A percentile compares a stretch with the other conserved stretches of the same genome.
These are phyloP conservation scores for Mesembryanthemum crystallinum DNA, from an alignment of 148 eudicot species.

Conservation along the genomic window DNA sequence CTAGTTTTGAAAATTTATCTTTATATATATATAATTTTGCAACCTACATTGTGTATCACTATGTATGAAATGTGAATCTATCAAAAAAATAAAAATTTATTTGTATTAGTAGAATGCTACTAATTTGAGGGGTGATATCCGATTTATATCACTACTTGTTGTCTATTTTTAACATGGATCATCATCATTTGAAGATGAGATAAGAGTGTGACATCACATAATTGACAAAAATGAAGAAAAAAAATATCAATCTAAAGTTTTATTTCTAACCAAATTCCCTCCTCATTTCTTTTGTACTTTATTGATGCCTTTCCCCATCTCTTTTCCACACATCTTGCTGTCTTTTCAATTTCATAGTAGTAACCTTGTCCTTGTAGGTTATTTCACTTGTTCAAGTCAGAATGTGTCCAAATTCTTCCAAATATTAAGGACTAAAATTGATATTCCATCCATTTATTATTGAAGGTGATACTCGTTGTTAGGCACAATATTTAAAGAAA, in stretches of 20 bases:
- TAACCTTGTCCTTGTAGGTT: not conserved
- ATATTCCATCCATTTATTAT: not conserved
- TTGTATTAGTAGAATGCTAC: too few species aligned
- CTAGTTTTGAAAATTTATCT: not conserved
- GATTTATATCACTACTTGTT: too few species aligned
- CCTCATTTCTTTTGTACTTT: not conserved
- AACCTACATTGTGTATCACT: not conserved
- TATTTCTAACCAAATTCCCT: not conserved
- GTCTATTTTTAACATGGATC: too few species aligned
- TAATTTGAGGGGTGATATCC: too few species aligned
- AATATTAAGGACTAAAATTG: constrained; percentile 21
- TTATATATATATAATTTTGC: not conserved
- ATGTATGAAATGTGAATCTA: not conserved
- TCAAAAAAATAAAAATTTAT: not conserved
- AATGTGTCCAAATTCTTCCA: constrained; percentile 14
- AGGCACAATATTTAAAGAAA: too few species aligned
- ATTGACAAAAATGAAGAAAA: not conserved
- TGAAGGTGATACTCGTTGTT: too few species aligned
- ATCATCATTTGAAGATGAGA: too few species aligned
- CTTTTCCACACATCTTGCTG: constrained; percentile 2
- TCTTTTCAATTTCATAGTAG: constrained; percentile 16
- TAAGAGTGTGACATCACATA: not conserved
- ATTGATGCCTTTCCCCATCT: constrained; percentile 1
- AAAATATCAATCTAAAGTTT: not conserved
- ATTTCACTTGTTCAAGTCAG: constrained; percentile 1